Percentiles rank a stretch among this genome's conserved stretches.
These are phyloP conservation scores for Arbutus unedo DNA, from an alignment of 148 eudicot species.

Conservation along the genomic window DNA sequence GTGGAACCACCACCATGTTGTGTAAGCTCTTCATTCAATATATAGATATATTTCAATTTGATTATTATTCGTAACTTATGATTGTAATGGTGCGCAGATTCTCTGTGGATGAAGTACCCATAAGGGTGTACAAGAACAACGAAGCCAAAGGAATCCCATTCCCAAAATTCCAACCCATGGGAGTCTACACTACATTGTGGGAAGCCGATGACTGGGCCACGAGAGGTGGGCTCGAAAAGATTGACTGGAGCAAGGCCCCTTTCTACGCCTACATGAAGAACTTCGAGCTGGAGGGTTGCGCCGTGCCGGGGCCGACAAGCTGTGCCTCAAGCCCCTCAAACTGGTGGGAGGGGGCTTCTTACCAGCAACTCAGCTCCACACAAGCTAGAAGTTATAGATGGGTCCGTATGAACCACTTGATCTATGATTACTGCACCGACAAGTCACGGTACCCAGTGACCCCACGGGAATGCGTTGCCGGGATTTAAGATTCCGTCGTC, in stretches of 20 bases:
- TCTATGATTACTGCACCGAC: constrained; percentile 52
- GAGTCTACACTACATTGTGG: constrained; percentile 73
- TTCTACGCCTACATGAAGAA: constrained; percentile 37
- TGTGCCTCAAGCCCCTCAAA: constrained; percentile 42
- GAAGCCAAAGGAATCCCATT: constrained; percentile 65
- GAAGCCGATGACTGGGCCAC: constrained; percentile 94
- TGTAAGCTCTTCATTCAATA: constrained; percentile 38
- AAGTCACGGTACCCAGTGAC: constrained; percentile 36
- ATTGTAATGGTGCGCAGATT: constrained; percentile 32
- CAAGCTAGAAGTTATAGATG: constrained; percentile 38
- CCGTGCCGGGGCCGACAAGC: constrained; percentile 31
- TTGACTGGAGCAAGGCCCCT: constrained; percentile 59
- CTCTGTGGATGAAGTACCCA: constrained; percentile 65
- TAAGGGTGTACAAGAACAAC: constrained; percentile 79
- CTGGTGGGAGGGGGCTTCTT: constrained; percentile 45
- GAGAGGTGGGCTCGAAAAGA: constrained; percentile 74
- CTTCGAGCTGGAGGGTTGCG: constrained; percentile 46
- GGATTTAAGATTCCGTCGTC: constrained; percentile 24
- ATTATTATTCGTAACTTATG: not conserved
- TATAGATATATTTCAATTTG: no score
- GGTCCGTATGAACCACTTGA: constrained; percentile 49
- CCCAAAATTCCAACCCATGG: constrained; percentile 74
- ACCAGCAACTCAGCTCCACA: constrained; percentile 30
- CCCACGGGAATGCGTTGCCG: constrained; percentile 54
- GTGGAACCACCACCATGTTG: constrained; percentile 59